Evolutionary conservation across 306 rosid genomes (phyloP).

Genomic region (Cucurbita moschata): DNA sequence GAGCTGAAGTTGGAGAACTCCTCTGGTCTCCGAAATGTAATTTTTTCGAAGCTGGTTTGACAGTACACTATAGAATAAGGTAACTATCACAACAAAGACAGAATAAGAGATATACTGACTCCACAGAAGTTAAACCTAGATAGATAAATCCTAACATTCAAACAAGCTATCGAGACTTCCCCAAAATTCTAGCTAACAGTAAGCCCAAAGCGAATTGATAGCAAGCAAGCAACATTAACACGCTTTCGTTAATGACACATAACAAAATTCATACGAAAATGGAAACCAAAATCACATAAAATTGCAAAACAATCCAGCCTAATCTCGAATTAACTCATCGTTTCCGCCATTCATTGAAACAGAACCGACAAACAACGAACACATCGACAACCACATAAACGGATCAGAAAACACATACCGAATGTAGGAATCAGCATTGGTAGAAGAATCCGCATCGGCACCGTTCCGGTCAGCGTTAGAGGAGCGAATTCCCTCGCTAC

Average conservation of each 20-base stretch:
- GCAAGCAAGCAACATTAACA: not conserved
- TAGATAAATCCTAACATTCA: not conserved
- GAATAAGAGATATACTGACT: not conserved
- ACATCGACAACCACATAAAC: not conserved
- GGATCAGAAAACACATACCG: constrained; percentile 21
- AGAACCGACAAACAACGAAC: not conserved
- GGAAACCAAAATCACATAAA: not conserved
- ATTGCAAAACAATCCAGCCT: not conserved
- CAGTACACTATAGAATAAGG: constrained; percentile 9
- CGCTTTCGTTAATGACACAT: not conserved
- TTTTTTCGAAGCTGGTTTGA: constrained; percentile 68
- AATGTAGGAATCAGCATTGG: constrained; percentile 48
- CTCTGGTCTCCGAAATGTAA: constrained; percentile 47
- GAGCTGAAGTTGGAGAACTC: constrained; percentile 69
- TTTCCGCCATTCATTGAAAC: not conserved
- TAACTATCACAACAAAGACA: constrained; percentile 1
- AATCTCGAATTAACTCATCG: not conserved
- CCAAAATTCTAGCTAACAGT: not conserved
- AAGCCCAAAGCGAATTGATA: not conserved
- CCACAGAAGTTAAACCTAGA: not conserved
- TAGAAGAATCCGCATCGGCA: constrained; percentile 18
- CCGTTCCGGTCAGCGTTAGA: constrained; percentile 24
- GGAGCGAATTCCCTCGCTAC: constrained; percentile 94
- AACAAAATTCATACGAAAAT: not conserved
- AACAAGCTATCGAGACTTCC: not conserved